phyloP scores from a whole-genome alignment of 164 flowering plant species.

The Amborella trichopoda region DNA sequence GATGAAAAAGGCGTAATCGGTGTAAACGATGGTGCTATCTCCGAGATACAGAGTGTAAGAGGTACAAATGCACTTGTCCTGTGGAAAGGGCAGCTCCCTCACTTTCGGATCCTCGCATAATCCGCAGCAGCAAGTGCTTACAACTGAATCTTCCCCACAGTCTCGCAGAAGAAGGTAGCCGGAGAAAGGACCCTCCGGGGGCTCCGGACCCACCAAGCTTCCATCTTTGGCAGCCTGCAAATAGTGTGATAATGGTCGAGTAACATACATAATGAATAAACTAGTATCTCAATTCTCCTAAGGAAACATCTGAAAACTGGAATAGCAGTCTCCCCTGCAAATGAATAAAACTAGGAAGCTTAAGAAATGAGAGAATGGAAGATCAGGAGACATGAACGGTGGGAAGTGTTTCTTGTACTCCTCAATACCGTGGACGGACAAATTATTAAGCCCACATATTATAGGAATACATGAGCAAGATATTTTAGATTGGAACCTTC shows the following conservation, averaged over 20 bases:
- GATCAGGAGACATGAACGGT: too few relatives aligned
- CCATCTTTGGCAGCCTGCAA: slow-evolving; percentile 3
- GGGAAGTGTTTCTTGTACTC: too few relatives aligned
- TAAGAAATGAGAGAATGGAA: too few relatives aligned
- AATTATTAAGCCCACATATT: too few relatives aligned
- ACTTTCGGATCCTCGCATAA: slow-evolving; percentile 13
- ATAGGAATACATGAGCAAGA: too few relatives aligned
- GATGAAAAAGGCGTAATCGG: slow-evolving; percentile 20
- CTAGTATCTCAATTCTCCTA: too few relatives aligned
- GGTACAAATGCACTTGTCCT: slow-evolving; percentile 20
- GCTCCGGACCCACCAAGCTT: not conserved
- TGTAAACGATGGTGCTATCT: not conserved
- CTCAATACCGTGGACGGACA: too few relatives aligned
- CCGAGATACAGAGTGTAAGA: not conserved
- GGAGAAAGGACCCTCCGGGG: slow-evolving; percentile 27
- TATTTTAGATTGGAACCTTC: too few relatives aligned
- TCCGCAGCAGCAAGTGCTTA: slow-evolving; percentile 19
- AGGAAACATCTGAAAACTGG: too few relatives aligned
- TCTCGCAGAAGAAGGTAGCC: slow-evolving; percentile 25
- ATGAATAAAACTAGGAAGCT: too few relatives aligned
- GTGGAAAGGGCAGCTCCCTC: slow-evolving; percentile 30
- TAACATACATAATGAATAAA: slow-evolving; percentile 33
- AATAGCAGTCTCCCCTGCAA: too few relatives aligned
- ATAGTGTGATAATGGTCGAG: slow-evolving; percentile 32
- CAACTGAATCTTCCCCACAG: slow-evolving; percentile 14